phyloP scores from a whole-genome alignment of 202 grass and related monocot genomes.

The Setaria italica region DNA sequence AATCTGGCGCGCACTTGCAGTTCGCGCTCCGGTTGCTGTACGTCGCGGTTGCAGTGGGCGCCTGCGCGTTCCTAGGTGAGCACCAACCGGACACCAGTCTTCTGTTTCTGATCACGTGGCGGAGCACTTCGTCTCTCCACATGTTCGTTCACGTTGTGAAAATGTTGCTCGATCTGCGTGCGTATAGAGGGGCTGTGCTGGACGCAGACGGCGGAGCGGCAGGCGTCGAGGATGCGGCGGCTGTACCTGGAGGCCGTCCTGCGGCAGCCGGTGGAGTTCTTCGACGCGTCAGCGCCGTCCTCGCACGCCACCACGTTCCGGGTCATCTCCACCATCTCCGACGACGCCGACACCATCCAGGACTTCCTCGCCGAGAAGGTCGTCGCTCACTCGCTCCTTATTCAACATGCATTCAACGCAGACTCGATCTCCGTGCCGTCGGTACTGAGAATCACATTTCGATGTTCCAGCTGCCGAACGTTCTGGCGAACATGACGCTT shows the following conservation, averaged over 20 bases:
- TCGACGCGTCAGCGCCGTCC: conserved; percentile 52
- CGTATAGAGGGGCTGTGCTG: conserved; percentile 60
- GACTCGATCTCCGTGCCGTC: neutral
- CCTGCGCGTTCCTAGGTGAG: conserved; percentile 53
- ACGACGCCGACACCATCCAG: conserved; percentile 66
- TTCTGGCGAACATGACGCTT: conserved; percentile 62
- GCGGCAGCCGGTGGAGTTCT: conserved; percentile 63
- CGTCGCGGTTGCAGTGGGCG: conserved; percentile 50
- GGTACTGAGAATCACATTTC: neutral
- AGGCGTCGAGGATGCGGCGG: conserved; percentile 61
- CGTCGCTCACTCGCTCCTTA: neutral
- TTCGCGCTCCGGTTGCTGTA: conserved; percentile 57
- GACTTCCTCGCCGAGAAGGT: conserved; percentile 81
- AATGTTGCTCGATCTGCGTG: neutral
- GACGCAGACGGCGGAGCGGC: conserved; percentile 64
- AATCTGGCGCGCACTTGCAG: neutral
- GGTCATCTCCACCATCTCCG: conserved; percentile 66
- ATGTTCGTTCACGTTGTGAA: neutral
- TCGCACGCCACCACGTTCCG: conserved; percentile 56
- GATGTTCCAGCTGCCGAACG: conserved; percentile 40
- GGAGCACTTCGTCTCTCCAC: no score
- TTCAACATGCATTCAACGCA: neutral
- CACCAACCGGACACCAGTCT: no score
- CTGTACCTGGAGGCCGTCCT: conserved; percentile 70
- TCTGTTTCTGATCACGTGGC: no score